phyloP scores from a whole-genome alignment of 331 rosid species.

The Dryas integrifolia region DNA sequence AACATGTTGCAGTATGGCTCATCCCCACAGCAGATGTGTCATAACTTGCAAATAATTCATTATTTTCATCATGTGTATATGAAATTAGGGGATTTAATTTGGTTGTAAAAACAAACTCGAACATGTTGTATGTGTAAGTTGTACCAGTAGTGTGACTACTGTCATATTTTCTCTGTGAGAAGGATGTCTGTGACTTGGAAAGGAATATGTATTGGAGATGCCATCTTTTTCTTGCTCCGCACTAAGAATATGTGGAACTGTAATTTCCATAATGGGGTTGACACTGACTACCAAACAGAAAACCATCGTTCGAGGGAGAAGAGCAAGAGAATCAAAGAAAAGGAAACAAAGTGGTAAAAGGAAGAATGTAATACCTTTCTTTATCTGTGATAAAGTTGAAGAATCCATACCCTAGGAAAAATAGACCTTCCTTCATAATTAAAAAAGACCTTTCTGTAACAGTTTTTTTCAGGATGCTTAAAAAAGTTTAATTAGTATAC shows the following conservation, averaged over 20 bases:
- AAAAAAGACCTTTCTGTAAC: background rate
- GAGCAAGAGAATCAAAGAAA: constrained; percentile 46
- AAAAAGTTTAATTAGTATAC: background rate
- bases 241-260: constrained; percentile 18
- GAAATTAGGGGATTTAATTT: too few species aligned
- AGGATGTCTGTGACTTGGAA: background rate
- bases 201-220: constrained; percentile 14
- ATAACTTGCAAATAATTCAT: too few species aligned
- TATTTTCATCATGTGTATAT: too few species aligned
- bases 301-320: constrained; percentile 37
- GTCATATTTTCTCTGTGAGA: background rate
- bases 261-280: constrained; percentile 23
- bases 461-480: background rate
- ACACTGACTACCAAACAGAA: constrained; percentile 35
- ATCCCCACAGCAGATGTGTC: background rate
- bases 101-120: background rate
- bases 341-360: constrained; percentile 33
- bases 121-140: background rate
- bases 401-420: constrained; percentile 55
- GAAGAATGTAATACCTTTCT: constrained; percentile 73
- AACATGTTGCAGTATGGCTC: background rate
- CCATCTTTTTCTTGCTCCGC: constrained; percentile 10
- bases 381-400: constrained; percentile 53
- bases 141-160: background rate
- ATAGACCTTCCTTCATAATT: constrained; percentile 30